Percentiles rank a stretch among this genome's conserved stretches.
Evolutionary conservation across 1,284 basidiomycete genomes (phyloP).

Genomic region (Grifola frondosa): DNA sequence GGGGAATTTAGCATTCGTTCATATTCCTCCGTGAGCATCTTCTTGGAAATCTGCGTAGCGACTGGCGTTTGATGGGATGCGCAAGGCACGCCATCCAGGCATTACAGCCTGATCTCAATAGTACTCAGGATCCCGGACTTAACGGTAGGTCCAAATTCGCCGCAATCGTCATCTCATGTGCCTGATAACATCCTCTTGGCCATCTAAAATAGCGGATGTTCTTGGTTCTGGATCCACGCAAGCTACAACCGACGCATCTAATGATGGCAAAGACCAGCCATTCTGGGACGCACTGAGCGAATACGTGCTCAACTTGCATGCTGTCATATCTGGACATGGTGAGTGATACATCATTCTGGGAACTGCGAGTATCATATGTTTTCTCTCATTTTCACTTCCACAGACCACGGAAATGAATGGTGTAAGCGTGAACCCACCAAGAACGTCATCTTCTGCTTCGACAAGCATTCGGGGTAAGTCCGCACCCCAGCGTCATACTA

Average conservation of each 20-base stretch:
- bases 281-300: conserved; percentile 63
- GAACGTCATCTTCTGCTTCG: conserved; percentile 66
- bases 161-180: background rate
- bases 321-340: conserved; percentile 69
- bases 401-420: conserved; percentile 75
- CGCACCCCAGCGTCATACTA: background rate
- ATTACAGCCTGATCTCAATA: conserved; percentile 50
- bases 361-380: background rate
- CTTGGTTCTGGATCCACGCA: conserved; percentile 62
- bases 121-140: conserved; percentile 53
- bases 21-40: conserved; percentile 50
- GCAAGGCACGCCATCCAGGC: conserved; percentile 50
- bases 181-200: background rate
- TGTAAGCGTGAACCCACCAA: conserved; percentile 61
- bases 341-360: conserved; percentile 9
- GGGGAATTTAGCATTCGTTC: conserved; percentile 65
- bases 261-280: conserved; percentile 45
- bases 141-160: conserved; percentile 46
- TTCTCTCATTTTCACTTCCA: background rate
- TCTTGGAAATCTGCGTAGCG: background rate
- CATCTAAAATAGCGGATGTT: conserved; percentile 43
- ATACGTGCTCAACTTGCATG: conserved; percentile 63
- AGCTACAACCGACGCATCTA: conserved; percentile 38
- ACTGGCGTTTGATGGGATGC: conserved; percentile 1
- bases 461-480: conserved; percentile 68